Base-by-base conservation (phyloP, 441 rosid genomes). In the Pelargonium myrrhifolium region DNA sequence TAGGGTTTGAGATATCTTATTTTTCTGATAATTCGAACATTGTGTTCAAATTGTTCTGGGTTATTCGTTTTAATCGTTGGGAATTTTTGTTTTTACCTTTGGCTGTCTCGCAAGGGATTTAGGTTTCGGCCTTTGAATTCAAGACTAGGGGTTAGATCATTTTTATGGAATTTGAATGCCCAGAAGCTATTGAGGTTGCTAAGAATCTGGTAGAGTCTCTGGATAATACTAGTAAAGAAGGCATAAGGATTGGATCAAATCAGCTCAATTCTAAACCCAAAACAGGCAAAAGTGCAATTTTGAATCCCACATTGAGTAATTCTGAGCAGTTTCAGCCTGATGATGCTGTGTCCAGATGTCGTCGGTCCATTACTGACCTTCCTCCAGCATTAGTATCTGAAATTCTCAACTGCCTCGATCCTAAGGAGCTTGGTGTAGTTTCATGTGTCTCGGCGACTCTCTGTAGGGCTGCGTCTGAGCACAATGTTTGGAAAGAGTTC, bases 401-500 rank as follows among this genome's bases (percentile, higher is more conserved):
- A 73, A 87, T 93, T 70, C 81, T 93, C 47, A 79, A 85, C 65
- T 81, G 81, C 64, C 91, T 93, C 49, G 96, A 86, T 60, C 93
- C 98, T 1, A 87, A 86, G 77, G 98, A 89, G 73, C 80, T 93
- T 14, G 97, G 98, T 62, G 61, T 86, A 39, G 91, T 93, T 62
- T 93, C 95, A 0, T 93, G 98, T 62, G 97, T 85, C 20, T 93
- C 97, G 0, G 79, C 86, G 5, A 53, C 72, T 74, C 81, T 90
- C 24, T 81, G 86, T 71, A 82, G 82, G 72, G 76, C 87, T 61
- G 97, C 93, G 1, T 82, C 96, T 0, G 97, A 89, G 78, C 94
- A 90, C 67, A 82, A 76, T 6, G 96, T 84, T 74, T 93, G 98
- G 98, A 87, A 93, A 84, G 83, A 85, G 15, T 90, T 86, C 67